phyloP scores from a whole-genome alignment of 345 rosid species.

The Geranium brycei region DNA sequence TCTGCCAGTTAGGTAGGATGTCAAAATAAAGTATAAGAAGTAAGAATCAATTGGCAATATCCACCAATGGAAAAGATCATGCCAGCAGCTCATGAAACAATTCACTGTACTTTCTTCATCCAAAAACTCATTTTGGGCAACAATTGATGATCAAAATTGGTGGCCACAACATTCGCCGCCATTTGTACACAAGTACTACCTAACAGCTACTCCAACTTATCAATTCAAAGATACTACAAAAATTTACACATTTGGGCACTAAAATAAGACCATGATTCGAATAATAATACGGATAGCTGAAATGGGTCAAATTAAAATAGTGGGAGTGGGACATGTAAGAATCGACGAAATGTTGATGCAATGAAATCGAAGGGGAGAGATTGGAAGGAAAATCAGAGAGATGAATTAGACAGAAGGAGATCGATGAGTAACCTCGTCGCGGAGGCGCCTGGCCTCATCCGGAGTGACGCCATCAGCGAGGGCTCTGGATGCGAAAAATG shows the following conservation, averaged over 20 bases:
- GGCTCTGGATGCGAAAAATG: slow-evolving; percentile 17
- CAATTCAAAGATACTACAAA: too few relatives aligned
- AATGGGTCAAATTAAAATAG: too few relatives aligned
- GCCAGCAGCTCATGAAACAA: background rate
- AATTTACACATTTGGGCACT: background rate
- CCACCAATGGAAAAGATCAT: too few relatives aligned
- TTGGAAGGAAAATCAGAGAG: background rate
- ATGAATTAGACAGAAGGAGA: background rate
- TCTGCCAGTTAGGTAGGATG: too few relatives aligned
- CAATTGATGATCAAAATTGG: background rate
- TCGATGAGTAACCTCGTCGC: slow-evolving; percentile 58
- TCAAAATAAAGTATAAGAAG: too few relatives aligned
- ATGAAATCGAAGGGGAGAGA: background rate
- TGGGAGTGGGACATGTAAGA: background rate
- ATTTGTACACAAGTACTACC: background rate
- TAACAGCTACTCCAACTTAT: background rate
- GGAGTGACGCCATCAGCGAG: slow-evolving; percentile 57
- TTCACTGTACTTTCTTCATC: background rate
- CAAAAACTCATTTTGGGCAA: background rate
- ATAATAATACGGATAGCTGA: too few relatives aligned
- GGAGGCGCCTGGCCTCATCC: slow-evolving; percentile 63
- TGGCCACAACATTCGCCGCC: background rate
- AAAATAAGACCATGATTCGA: too few relatives aligned
- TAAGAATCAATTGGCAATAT: too few relatives aligned
- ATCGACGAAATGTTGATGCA: background rate